Evolutionary conservation across 106 monocot species (phyloP), one percentile per base, ranked within the genome.

Genomic region (Narthecium ossifragum): DNA sequence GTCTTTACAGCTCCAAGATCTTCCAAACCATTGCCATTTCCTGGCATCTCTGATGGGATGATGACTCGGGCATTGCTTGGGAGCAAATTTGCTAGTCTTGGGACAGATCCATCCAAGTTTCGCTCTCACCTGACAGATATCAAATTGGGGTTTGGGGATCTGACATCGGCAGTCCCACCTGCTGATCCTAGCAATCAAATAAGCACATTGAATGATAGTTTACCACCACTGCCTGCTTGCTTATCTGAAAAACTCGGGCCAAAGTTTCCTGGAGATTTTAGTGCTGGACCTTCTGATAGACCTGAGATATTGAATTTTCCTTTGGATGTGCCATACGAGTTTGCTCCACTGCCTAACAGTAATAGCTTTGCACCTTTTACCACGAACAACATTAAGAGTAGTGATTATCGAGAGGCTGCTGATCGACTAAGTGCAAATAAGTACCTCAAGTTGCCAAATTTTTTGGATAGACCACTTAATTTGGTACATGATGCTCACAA

Each of bases 41-140:
- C 74, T 53, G 57, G 58, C 29, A 60, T 84, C 14, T 53, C 86
- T 55, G 78, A 90, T 84, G 86, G 70, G 39, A 86, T 86, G 79
- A 83, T 86, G 86, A 47, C 68, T 46, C 68, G 74, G 46, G 83
- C 90, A 37, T 58, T 90, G 11, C 51, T 73, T 70, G 89, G 85
- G 37, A 86, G 92, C 60, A 81, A 69, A 69, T 78, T 85, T 59
- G 40, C 73, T 17, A 45, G 46, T 61, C 25, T 55, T 60, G 82
- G 73, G 22, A 53, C 40, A 6, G 82, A 88, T 23, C 68, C 71
- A 14, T 76, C 89, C 0, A 72, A 61, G 47, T 80, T 75, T 36
- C 80, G 53, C 15, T 90, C 89, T 32, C 94, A 94, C 50, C 62
- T 94, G 31, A 86, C 83, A 34, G 94, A 94, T 37, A 94, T 94